A percentile compares a stretch with the other conserved stretches of the same genome.
Evolutionary conservation across 345 rosid genomes (phyloP).

Genomic region (Moringa oleifera): DNA sequence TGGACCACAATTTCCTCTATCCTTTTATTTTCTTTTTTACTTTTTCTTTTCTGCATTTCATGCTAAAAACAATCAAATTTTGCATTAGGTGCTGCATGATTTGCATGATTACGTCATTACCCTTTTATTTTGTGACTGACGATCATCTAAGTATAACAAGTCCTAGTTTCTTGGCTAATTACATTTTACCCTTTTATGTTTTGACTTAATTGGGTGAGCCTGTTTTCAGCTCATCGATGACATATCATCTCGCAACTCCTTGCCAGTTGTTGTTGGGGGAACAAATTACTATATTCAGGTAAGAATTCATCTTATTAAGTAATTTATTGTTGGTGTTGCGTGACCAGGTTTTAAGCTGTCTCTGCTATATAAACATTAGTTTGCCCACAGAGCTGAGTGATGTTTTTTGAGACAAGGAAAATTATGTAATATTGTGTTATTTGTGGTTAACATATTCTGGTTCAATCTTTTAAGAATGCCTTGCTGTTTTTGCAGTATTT

Average conservation of each 20-base stretch:
- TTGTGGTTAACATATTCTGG: not conserved
- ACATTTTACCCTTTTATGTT: not conserved
- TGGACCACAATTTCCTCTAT: no score
- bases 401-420: not conserved
- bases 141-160: not conserved
- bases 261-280: constrained; percentile 93
- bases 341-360: not conserved
- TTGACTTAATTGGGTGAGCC: constrained; percentile 4
- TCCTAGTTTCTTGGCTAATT: no score
- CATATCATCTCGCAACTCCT: constrained; percentile 56
- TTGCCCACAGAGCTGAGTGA: not conserved
- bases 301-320: not conserved
- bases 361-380: not conserved
- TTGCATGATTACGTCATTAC: no score
- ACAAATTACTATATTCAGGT: constrained; percentile 96
- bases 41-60: not conserved
- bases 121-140: no score
- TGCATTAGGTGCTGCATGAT: no score
- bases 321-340: no score
- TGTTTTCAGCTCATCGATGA: constrained; percentile 62
- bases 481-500: not conserved
- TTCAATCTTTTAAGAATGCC: no score
- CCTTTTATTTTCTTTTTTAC: no score
- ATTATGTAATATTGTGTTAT: no score
- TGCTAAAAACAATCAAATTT: no score